Evolutionary conservation across 371 early-diverging fungal species (phyloP).

Genomic region (Phascolomyces articulosus): DNA sequence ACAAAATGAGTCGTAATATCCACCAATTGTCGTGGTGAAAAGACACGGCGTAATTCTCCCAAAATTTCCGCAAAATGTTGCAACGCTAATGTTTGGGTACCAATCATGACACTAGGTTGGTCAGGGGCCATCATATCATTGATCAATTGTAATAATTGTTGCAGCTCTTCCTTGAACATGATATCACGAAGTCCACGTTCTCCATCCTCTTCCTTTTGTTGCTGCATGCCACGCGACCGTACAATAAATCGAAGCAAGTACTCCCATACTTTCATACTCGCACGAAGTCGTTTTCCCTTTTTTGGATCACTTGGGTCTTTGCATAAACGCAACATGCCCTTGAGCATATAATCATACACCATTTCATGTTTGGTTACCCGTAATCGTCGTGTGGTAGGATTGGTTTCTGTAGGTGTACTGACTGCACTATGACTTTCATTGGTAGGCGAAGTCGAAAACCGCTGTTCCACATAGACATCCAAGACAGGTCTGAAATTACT

Average conservation of each 20-base stretch:
- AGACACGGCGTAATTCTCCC: conserved; percentile 53
- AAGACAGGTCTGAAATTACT: conserved; percentile 63
- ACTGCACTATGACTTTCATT: not conserved
- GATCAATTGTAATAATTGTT: conserved; percentile 39
- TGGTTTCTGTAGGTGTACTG: not conserved
- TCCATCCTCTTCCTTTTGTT: conserved; percentile 32
- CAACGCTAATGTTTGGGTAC: conserved; percentile 67
- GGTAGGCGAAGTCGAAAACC: conserved; percentile 37
- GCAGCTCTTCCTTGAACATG: conserved; percentile 43
- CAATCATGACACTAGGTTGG: conserved; percentile 61
- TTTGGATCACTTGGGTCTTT: conserved; percentile 42
- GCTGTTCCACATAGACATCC: conserved; percentile 65
- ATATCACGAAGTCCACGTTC: conserved; percentile 34
- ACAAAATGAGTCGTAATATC: conserved; percentile 55
- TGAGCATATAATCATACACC: conserved; percentile 45
- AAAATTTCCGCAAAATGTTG: conserved; percentile 67
- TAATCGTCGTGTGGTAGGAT: not conserved
- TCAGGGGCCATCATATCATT: conserved; percentile 56
- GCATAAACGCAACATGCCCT: conserved; percentile 50
- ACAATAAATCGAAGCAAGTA: conserved; percentile 67
- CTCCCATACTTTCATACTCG: conserved; percentile 73
- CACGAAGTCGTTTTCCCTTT: conserved; percentile 58
- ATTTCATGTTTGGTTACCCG: conserved; percentile 22
- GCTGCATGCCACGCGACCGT: conserved; percentile 44
- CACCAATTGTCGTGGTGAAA: conserved; percentile 50